Evolutionary conservation across 1,139 yeast genomes (phyloP), one percentile per base, ranked within the genome.

Genomic region (Saccharomyces uvarum): DNA sequence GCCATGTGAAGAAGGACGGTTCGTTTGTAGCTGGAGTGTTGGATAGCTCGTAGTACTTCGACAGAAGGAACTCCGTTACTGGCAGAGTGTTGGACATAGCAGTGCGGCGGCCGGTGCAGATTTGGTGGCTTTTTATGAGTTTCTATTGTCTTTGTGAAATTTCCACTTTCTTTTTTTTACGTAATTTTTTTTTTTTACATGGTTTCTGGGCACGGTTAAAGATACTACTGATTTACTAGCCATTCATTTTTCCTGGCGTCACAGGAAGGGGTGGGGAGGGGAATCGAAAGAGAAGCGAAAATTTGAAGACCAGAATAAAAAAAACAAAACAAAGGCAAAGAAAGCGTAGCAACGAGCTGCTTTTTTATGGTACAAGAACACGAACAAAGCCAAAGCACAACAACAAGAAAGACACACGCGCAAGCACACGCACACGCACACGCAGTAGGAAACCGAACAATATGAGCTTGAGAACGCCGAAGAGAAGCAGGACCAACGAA

Each of bases 61-160:
- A 60, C 5, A 60, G 57, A 6, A 60, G 59, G 42, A 56, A 60
- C 49, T 58, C 62, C 2, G 62, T 60, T 14, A 59, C 62, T 1
- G 63, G 63, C 21, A 51, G 49, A 41, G 59, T 47, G 11, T 38
- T 38, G 14, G 44, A 38, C 44, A 38, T 38, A 19, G 24, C 44
- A 38, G 13, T 14, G 24, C 11, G 19, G 19, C 44, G 19, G 19
- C 44, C 9, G 44, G 21, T 27, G 19, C 21, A 13, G 26, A n/a
- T 51, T 14, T 4, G 32, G 27, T 21, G 46, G 47, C 44, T 24
- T 14, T 26, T 21, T 21, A 21, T 41, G 31, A 21, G 13, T 16
- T 48, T 26, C 16, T 21, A 38, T 38, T 38, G 44, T 38, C 16
- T 16, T 38, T 19, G 41, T 4, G 21, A 21, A 33, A 33, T n/a